These are phyloP conservation scores for Tympanopsis confertula DNA, from an alignment of 2,329 filamentous ascomycete genomes.

Conservation along the genomic window DNA sequence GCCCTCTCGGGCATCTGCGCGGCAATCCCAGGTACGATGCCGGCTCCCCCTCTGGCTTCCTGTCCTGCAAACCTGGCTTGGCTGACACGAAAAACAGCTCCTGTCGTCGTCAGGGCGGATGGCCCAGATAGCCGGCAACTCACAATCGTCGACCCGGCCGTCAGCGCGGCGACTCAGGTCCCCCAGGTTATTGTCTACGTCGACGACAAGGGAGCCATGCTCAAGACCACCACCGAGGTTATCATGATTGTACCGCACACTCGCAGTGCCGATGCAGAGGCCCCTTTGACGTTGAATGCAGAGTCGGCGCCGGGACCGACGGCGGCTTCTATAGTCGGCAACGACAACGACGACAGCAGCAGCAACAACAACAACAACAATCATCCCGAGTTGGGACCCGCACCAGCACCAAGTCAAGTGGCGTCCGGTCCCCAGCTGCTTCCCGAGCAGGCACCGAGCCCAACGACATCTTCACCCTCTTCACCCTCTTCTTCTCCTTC, in stretches of 20 bases:
- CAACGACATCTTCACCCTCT: background rate
- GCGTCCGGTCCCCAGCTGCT: background rate
- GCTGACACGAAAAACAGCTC: too few relatives aligned
- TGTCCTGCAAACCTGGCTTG: too few relatives aligned
- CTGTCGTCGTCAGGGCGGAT: too few relatives aligned
- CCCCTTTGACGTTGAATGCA: too few relatives aligned
- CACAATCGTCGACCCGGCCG: slow-evolving; percentile 21
- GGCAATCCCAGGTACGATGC: too few relatives aligned
- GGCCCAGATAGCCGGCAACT: too few relatives aligned
- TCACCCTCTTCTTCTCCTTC: background rate
- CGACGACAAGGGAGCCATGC: slow-evolving; percentile 38
- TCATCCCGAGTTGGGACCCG: too few relatives aligned
- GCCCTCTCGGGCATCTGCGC: too few relatives aligned
- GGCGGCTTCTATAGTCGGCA: background rate
- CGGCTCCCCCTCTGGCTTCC: too few relatives aligned
- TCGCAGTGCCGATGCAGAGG: background rate
- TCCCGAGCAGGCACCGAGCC: background rate
- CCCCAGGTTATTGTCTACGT: slow-evolving; percentile 46
- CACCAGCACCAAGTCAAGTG: background rate
- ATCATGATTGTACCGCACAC: slow-evolving; percentile 14
- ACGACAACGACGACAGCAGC: too few relatives aligned
- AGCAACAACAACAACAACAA: too few relatives aligned
- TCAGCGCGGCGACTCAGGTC: slow-evolving; percentile 25
- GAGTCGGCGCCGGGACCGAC: too few relatives aligned
- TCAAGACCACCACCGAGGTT: slow-evolving; percentile 29